Conservation (phyloP, 148 eudicot species). For the Silene uniflora region DNA sequence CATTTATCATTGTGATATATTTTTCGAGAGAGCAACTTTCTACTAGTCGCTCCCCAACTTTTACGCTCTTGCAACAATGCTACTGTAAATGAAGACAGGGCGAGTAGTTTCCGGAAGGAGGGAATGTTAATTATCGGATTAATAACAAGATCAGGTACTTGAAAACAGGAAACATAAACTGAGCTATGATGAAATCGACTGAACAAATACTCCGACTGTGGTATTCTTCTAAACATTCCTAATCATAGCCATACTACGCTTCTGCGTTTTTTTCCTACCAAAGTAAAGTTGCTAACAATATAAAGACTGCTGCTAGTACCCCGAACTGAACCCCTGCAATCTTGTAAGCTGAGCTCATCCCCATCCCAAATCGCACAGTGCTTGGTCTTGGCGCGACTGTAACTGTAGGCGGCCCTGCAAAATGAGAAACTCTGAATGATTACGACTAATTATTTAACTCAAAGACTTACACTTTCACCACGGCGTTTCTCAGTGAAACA, state of each 20-base stretch:
- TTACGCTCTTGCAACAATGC: not conserved
- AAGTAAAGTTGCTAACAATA: slow-evolving; percentile 12
- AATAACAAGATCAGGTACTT: not conserved
- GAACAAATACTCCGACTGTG: not conserved
- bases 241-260: not conserved
- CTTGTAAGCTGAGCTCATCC: slow-evolving; percentile 31
- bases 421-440: slow-evolving; percentile 4
- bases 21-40: not conserved
- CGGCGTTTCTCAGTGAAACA: not conserved
- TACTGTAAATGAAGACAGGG: not conserved
- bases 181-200: slow-evolving; percentile 7
- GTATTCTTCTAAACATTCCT: not conserved
- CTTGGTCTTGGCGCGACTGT: slow-evolving; percentile 46
- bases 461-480: not conserved
- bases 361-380: slow-evolving; percentile 32
- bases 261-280: not conserved
- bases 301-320: slow-evolving; percentile 19
- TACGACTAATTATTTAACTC: not conserved
- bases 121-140: not conserved
- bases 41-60: not conserved
- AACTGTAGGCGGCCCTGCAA: slow-evolving; percentile 46
- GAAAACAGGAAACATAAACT: slow-evolving; percentile 7
- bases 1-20: too few species aligned
- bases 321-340: slow-evolving; percentile 19
- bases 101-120: not conserved